Base-by-base conservation (phyloP, 176 grass and related monocot genomes). In the Paspalum notatum region DNA sequence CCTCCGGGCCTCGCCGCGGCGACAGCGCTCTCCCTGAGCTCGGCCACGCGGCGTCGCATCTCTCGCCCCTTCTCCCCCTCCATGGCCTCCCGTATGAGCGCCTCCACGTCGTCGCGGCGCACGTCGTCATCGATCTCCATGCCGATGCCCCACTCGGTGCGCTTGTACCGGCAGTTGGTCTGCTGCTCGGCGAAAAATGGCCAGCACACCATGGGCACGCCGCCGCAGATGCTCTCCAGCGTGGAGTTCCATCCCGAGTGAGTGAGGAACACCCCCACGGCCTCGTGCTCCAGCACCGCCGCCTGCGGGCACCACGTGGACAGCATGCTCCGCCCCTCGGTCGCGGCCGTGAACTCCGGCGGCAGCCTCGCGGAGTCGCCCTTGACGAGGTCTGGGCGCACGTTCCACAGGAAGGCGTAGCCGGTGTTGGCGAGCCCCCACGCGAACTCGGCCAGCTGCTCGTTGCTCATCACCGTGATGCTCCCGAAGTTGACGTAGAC, bases 221-320 rank as follows among this genome's bases (percentile, higher is more conserved):
- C 89, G 72, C 44, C 82, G 59, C 67, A 22, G 12, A 91, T 66
- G 62, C 81, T 85, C 85, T 97, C 94, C 22, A 91, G 14, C n/a
- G 86, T 85, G 2, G 94, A 93, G 91, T 97, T 97, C 94, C 94
- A 97, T 1, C 94, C 89, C 13, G 84, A 97, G 75, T 97, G 94
- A 0, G 91, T 93, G n/a, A 97, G 74, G 80, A 97, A 93, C 57
- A 87, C 91, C 45, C 94, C 91, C 0, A 93, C 83, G 0, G 94
- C 78, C 16, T 71, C 60, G 68, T 90, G 88, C 17, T 41, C 71
- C 49, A 91, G 85, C 48, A 91, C 85, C 26, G n/a, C 66, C 56
- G 49, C 89, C 71, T 84, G 81, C 42, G 85, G 89, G 64, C 89
- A 87, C 89, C 89, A 91, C 26, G 68, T 81, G 7, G 85, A 54